Evolutionary conservation across 1,139 yeast species (phyloP).

Genomic region (Pneumocystis carinii): DNA sequence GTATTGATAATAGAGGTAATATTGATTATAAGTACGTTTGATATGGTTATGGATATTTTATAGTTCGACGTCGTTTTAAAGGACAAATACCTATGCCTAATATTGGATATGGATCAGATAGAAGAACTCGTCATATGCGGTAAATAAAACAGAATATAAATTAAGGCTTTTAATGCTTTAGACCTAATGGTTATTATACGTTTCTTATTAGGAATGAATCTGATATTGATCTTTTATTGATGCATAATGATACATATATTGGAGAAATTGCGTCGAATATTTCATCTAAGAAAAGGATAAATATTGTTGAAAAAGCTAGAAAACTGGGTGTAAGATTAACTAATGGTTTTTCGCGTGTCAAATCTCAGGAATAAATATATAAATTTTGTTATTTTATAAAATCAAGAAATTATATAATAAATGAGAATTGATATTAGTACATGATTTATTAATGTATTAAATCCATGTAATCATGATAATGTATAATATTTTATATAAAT

Average conservation of each 20-base stretch:
- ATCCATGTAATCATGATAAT: too few species aligned
- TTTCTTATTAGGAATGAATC: constrained; percentile 82
- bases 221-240: constrained; percentile 87
- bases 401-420: background rate
- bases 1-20: constrained; percentile 80
- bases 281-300: constrained; percentile 96
- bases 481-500: too few species aligned
- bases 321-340: constrained; percentile 75
- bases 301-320: constrained; percentile 92
- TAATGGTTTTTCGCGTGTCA: background rate
- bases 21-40: background rate
- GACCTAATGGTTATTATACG: constrained; percentile 95
- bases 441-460: too few species aligned
- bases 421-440: background rate
- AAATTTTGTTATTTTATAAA: background rate
- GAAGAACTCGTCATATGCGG: constrained; percentile 87
- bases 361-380: background rate
- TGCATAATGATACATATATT: constrained; percentile 97
- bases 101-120: constrained; percentile 99
- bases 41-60: background rate
- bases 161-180: background rate
- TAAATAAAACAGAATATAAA: background rate
- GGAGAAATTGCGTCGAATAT: constrained; percentile 99
- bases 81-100: constrained; percentile 98
- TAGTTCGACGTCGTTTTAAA: constrained; percentile 91